These are phyloP conservation scores for Begonia loranthoides DNA, from an alignment of 306 rosid species.

Conservation along the genomic window DNA sequence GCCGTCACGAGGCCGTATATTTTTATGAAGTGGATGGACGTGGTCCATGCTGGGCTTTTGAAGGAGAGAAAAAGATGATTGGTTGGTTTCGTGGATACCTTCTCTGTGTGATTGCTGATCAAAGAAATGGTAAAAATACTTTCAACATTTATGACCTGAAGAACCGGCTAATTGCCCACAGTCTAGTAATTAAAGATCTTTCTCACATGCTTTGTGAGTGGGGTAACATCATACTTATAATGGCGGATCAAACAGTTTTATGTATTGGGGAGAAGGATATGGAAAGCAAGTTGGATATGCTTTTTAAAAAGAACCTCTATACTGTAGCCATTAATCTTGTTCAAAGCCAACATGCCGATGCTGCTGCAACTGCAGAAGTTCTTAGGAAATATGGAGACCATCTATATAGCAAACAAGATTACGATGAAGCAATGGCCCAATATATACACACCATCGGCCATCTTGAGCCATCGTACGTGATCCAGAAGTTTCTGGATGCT, in stretches of 20 bases:
- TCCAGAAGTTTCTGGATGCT: conserved; percentile 95
- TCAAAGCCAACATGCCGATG: conserved; percentile 97
- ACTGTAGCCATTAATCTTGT: conserved; percentile 91
- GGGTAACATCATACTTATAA: conserved; percentile 87
- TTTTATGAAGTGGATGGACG: conserved; percentile 98
- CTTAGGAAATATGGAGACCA: conserved; percentile 91
- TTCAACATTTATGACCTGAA: conserved; percentile 88
- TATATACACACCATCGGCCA: conserved; percentile 90
- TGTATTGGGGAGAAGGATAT: conserved; percentile 97
- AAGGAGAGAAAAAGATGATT: conserved; percentile 85
- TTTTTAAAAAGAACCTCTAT: conserved; percentile 87
- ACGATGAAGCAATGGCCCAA: conserved; percentile 94
- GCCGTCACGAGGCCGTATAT: conserved; percentile 90
- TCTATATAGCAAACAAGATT: conserved; percentile 88
- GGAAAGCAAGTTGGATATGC: conserved; percentile 99
- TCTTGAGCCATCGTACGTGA: conserved; percentile 97
- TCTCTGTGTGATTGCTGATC: conserved; percentile 86
- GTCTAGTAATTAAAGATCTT: conserved; percentile 64
- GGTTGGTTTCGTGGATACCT: conserved; percentile 99
- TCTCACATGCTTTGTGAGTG: conserved; percentile 96
- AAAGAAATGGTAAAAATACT: conserved; percentile 62
- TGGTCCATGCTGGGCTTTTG: conserved; percentile 99
- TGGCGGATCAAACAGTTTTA: conserved; percentile 75
- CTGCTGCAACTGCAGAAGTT: conserved; percentile 97
- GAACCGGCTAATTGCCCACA: conserved; percentile 88